Base-by-base conservation (phyloP, 208 protist genomes). In the Acanthamoeba culbertsoni region DNA sequence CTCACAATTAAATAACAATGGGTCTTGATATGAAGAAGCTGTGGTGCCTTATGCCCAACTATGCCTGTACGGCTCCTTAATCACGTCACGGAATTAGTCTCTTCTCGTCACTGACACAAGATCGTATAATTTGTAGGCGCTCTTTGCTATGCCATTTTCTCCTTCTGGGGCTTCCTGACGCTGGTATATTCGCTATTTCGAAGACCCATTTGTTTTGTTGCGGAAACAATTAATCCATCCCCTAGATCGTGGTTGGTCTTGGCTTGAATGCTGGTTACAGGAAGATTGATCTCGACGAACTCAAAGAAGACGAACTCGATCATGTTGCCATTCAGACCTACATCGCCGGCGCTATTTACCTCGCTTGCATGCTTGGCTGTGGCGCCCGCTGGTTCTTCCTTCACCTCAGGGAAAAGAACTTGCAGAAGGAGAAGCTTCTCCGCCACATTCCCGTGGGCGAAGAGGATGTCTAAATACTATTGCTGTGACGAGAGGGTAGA, bases 101-200 rank as follows among this genome's bases (percentile, higher is more conserved):
- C 6, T 51, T 79, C 31, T 10, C 0, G 12, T 51, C 28, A 0
- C 26, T 48, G 2, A 5, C 18, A 12, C 35, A 12, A 51, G 28
- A n/a, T n/a, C n/a, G n/a, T 0, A n/a, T n/a, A 12, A 28, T 53
- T 35, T 14, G 43, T 28, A 88, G 77, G 77, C 48, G 51, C 77
- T 28, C 77, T 88, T 8, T 88, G 77, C 51, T 88, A 88, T 45
- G 77, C 77, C 77, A 88, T 88, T 48, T 88, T 88, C 51, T 88
- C 77, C 33, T 63, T 88, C 43, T 88, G 77, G 77, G 77, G 77
- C n/a, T 55, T 88, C 31, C 51, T 88, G 31, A 88, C 51, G 12
- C 77, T 88, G 77, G 77, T 88, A 88, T 28, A 10, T 31, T 35
- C 7, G 6, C 75, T 42, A 45, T 12, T 16, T 5, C 51, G 20